Conservation (phyloP, 108 stramenopile genomes). For the Nannochloropsis gaditana region DNA sequence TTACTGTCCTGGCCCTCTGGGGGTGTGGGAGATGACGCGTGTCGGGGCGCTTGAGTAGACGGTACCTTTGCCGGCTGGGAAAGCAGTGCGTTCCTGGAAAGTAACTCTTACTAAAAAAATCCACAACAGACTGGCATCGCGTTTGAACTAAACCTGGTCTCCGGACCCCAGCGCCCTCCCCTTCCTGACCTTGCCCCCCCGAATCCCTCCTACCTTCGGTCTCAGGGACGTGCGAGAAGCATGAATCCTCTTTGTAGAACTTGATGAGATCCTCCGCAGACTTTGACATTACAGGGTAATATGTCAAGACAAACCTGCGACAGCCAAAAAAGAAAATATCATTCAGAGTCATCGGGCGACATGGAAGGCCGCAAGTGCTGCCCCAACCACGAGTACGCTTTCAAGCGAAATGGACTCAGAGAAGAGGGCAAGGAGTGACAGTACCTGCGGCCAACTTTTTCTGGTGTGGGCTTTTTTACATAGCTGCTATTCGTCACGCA, state of each 20-base stretch:
- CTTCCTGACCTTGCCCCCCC: neutral
- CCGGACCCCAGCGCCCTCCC: too few species aligned
- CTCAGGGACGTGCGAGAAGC: neutral
- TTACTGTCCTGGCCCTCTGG: neutral
- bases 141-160: neutral
- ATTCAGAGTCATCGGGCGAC: too few species aligned
- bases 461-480: neutral
- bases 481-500: neutral
- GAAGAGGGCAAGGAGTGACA: too few species aligned
- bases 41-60: neutral
- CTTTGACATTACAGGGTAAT: neutral
- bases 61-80: neutral
- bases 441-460: neutral
- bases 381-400: too few species aligned
- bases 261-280: neutral
- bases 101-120: neutral
- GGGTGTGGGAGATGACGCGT: neutral
- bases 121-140: neutral
- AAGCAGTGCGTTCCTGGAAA: neutral
- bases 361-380: too few species aligned
- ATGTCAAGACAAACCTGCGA: neutral
- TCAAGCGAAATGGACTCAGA: too few species aligned
- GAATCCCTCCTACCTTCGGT: neutral
- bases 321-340: too few species aligned
- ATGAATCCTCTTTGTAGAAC: conserved; percentile 11